These are phyloP conservation scores for Lachancea dasiensis DNA, from an alignment of 805 yeast species.

Conservation along the genomic window DNA sequence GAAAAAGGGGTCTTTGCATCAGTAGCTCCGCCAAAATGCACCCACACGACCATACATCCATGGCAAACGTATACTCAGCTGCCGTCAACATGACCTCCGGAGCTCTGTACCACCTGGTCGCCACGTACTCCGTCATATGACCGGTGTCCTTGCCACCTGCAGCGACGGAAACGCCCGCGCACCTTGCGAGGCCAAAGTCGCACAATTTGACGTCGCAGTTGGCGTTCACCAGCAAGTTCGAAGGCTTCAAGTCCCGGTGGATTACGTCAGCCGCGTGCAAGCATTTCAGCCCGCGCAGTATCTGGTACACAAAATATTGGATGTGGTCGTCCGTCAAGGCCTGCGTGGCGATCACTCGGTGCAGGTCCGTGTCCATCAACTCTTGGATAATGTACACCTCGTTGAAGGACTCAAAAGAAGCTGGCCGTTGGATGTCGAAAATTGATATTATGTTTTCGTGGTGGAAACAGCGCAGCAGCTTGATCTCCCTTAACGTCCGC, in stretches of 20 bases:
- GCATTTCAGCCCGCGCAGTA: constrained; percentile 82
- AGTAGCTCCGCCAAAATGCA: constrained; percentile 91
- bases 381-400: constrained; percentile 89
- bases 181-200: constrained; percentile 84
- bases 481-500: constrained; percentile 83
- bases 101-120: constrained; percentile 96
- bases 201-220: constrained; percentile 92
- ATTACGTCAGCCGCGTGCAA: constrained; percentile 91
- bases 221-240: constrained; percentile 77
- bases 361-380: constrained; percentile 82
- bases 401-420: constrained; percentile 63
- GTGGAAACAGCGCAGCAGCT: constrained; percentile 80
- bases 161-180: constrained; percentile 24
- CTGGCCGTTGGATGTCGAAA: constrained; percentile 83
- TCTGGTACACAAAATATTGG: constrained; percentile 89
- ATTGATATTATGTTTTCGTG: constrained; percentile 91
- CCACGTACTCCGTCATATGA: constrained; percentile 90
- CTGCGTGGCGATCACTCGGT: constrained; percentile 76
- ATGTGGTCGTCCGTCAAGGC: constrained; percentile 84
- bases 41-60: constrained; percentile 96
- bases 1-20: constrained; percentile 80
- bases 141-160: constrained; percentile 14
- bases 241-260: constrained; percentile 90
- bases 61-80: constrained; percentile 88
- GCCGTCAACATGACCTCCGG: constrained; percentile 96